Conservation (phyloP, 371 early-diverging fungal species). For the Mortierella sp. region DNA sequence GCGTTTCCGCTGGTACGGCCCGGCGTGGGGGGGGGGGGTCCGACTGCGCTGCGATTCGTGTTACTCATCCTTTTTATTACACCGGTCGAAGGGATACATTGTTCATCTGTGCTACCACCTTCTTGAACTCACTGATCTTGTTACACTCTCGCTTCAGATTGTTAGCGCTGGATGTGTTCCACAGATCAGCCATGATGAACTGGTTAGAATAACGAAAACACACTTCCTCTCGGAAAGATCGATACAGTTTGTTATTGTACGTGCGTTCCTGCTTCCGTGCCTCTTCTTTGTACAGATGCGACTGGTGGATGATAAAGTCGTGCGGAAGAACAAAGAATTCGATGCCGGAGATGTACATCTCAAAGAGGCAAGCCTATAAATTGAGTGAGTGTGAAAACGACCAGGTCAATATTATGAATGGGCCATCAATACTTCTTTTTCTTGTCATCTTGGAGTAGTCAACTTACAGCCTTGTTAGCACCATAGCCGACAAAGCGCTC, state of each 20-base stretch:
- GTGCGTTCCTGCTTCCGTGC: slow-evolving; percentile 71
- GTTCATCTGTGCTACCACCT: slow-evolving; percentile 22
- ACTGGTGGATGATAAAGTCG: slow-evolving; percentile 74
- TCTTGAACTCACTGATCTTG: slow-evolving; percentile 52
- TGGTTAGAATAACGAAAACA: slow-evolving; percentile 70
- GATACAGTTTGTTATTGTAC: slow-evolving; percentile 72
- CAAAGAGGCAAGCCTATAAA: slow-evolving; percentile 66
- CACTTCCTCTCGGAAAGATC: slow-evolving; percentile 69
- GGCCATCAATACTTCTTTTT: neutral
- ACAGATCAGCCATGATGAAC: slow-evolving; percentile 61
- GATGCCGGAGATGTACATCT: slow-evolving; percentile 71
- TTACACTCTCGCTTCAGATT: slow-evolving; percentile 66
- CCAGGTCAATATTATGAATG: neutral
- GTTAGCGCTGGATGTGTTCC: slow-evolving; percentile 59
- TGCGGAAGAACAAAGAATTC: slow-evolving; percentile 71
- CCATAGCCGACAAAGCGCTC: slow-evolving; percentile 77
- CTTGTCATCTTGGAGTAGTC: neutral
- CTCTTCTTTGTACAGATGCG: slow-evolving; percentile 71
- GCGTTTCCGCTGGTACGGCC: too few species aligned
- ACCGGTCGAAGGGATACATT: too few species aligned
- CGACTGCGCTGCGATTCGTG: too few species aligned
- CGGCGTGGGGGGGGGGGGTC: too few species aligned
- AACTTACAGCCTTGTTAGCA: slow-evolving; percentile 67
- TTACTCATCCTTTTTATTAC: too few species aligned
- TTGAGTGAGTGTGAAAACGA: neutral